Evolutionary conservation across 306 rosid genomes (phyloP).

Genomic region (Quercus mongolica): DNA sequence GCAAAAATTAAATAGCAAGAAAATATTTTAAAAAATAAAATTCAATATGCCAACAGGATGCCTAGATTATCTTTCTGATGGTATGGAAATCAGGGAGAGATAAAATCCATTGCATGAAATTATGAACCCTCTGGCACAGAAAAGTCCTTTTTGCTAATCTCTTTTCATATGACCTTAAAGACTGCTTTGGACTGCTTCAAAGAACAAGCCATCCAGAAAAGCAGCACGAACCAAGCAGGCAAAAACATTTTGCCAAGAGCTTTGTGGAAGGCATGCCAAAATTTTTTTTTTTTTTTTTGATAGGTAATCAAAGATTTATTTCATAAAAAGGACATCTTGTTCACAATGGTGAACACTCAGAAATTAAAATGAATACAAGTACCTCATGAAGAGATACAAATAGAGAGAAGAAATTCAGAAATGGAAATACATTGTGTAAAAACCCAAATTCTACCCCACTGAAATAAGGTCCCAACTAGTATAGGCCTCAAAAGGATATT

Average conservation of each 20-base stretch:
- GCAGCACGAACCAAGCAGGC: neutral
- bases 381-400: too few relatives aligned
- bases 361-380: too few relatives aligned
- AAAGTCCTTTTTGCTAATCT: neutral
- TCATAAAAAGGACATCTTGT: too few relatives aligned
- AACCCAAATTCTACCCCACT: too few relatives aligned
- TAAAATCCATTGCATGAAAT: constrained; percentile 9
- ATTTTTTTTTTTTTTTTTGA: too few relatives aligned
- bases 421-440: too few relatives aligned
- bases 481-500: too few relatives aligned
- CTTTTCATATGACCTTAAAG: constrained; percentile 4
- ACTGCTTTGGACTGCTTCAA: constrained; percentile 17
- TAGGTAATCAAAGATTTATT: too few relatives aligned
- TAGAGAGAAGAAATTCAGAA: too few relatives aligned
- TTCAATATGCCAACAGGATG: neutral
- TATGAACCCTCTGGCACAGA: neutral
- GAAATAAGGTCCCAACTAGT: too few relatives aligned
- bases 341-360: too few relatives aligned
- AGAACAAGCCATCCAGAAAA: constrained; percentile 12
- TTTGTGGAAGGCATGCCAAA: constrained; percentile 17
- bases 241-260: neutral
- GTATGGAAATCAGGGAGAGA: constrained; percentile 12
- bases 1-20: constrained; percentile 1
- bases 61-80: neutral
- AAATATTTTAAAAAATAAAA: neutral